Base-by-base conservation (phyloP, 495 filamentous ascomycete species). In the Pyrenula massariospora region DNA sequence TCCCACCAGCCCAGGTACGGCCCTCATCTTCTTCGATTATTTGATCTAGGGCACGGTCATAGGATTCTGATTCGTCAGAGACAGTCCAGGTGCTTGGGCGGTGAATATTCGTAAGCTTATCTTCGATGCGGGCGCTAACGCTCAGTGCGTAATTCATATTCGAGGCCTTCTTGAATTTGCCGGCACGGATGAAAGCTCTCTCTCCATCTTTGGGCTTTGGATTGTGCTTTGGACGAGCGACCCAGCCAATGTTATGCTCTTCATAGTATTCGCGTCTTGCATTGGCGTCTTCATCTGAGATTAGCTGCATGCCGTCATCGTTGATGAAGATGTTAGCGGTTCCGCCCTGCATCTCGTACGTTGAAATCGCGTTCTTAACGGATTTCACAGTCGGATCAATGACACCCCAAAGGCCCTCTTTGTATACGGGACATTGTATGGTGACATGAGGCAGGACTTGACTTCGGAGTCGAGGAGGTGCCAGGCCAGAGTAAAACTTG, bases 1-100 rank as follows among this genome's bases (percentile, higher is more conserved):
- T 89, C 54, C 87, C 87, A 64, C 87, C 87, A 31, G 87, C 87
- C 84, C 85, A 88, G 52, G 87, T 84, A 50, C 85, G 76, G 50
- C 85, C 85, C 56, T 86, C 75, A 57, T 82, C 82, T 58, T 79
- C 74, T 22, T 71, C 58, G 12, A 86, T 64, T 48, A 84, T 76
- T n/a, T 77, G 70, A 11, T 72, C 57, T 21, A 85, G 65, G 42
- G 70, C 74, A 25, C 63, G 58, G 31, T 76, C 63, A 57, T 84
- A 82, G 8, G 75, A 75, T 21, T 69, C 65, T 15, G 66, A 66
- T 60, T 85, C 77, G 51, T 79, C 71, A 22, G 71, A 73, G 57
- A 70, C 68, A n/a, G 60, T 73, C 79, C 82, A 83, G 19, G 62
- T 61, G 2, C 66, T 57, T 10, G 64, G 54, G 12, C 79, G 69